phyloP scores from a whole-genome alignment of 2,329 filamentous ascomycete genomes.

The Scedosporium dehoogii region DNA sequence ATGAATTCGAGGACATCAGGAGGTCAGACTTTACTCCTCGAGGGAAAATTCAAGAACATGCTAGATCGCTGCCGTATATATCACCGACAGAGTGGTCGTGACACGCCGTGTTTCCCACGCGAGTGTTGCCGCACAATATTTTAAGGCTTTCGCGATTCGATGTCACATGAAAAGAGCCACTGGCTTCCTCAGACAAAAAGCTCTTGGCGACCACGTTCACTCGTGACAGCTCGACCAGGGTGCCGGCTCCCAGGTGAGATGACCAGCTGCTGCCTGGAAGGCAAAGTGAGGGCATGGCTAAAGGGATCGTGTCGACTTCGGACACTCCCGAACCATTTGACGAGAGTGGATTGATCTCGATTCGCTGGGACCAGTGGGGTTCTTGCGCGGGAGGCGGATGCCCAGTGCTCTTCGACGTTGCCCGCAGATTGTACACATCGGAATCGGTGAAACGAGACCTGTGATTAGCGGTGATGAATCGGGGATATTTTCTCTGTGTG shows the following conservation, averaged over 20 bases:
- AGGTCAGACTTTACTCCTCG: too few species aligned
- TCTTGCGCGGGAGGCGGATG: neutral
- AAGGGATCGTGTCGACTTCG: neutral
- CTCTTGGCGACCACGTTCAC: neutral
- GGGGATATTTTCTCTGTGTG: neutral
- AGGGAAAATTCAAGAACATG: too few species aligned
- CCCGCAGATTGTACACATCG: neutral
- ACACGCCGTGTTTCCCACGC: too few species aligned
- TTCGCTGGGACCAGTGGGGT: neutral
- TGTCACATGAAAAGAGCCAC: neutral
- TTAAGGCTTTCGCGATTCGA: too few species aligned
- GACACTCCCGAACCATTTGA: neutral
- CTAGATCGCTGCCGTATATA: too few species aligned
- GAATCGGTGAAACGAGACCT: neutral
- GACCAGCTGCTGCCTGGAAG: conserved; percentile 2
- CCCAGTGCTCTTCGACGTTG: neutral
- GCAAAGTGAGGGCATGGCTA: neutral
- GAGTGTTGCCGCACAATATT: too few species aligned
- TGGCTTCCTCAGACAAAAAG: neutral
- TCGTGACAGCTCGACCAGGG: neutral
- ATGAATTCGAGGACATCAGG: too few species aligned
- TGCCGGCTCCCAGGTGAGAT: neutral
- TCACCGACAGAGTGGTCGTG: too few species aligned
- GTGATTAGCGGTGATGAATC: neutral
- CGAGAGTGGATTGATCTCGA: neutral